These are phyloP conservation scores for Ustilago curta DNA, from an alignment of 1,284 basidiomycete species.

Conservation along the genomic window DNA sequence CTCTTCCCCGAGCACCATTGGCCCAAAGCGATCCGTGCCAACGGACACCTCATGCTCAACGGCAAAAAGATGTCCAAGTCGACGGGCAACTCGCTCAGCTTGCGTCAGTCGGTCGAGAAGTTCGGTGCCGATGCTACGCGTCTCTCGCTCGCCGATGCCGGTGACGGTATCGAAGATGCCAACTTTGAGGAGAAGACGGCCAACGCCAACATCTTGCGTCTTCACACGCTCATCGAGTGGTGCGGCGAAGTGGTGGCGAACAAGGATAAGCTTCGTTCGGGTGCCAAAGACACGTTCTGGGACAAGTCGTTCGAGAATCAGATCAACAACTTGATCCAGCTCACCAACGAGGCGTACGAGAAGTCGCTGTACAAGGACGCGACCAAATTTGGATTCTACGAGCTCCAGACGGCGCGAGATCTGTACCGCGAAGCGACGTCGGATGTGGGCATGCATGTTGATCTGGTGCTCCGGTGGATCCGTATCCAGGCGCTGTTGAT, in stretches of 20 bases:
- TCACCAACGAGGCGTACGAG: constrained; percentile 74
- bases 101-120: constrained; percentile 71
- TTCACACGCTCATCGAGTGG: constrained; percentile 92
- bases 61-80: constrained; percentile 99
- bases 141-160: constrained; percentile 92
- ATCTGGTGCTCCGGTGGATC: constrained; percentile 83
- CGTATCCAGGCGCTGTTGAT: constrained; percentile 82
- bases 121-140: constrained; percentile 94
- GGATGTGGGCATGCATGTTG: constrained; percentile 84
- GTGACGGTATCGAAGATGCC: constrained; percentile 95
- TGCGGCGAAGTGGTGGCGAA: constrained; percentile 82
- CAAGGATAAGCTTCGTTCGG: constrained; percentile 77
- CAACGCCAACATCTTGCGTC: constrained; percentile 93
- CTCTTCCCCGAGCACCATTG: constrained; percentile 94
- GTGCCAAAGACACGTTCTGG: constrained; percentile 69
- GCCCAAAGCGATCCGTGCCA: constrained; percentile 91
- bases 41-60: constrained; percentile 97
- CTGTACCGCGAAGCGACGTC: constrained; percentile 94
- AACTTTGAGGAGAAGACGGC: constrained; percentile 99
- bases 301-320: constrained; percentile 93
- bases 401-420: constrained; percentile 90
- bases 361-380: constrained; percentile 96
- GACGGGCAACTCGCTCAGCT: constrained; percentile 75
- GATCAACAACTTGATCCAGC: constrained; percentile 84
- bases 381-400: constrained; percentile 94